Base-by-base conservation (phyloP, 805 yeast species). In the Nakazawaea ishiwadae region DNA sequence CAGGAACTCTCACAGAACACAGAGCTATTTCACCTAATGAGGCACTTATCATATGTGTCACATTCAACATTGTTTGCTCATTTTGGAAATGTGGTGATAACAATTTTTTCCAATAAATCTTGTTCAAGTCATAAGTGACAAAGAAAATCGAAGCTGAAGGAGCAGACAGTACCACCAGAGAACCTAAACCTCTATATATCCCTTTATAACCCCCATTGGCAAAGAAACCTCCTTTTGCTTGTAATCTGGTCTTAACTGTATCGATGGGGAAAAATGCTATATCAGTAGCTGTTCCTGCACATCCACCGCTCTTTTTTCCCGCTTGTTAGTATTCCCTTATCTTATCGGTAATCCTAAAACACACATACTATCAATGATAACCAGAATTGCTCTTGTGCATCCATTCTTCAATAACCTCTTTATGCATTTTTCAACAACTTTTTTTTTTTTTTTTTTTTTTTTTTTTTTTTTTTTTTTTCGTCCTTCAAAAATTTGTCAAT, bases 281-380 rank as follows among this genome's bases (percentile, higher is more conserved):
- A 63, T 93, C 99, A 1, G 97, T 90, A 5, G 95, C 81, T 2
- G 96, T 93, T 12, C 99, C 99, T 5, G 99, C 96, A 45, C 93
- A 81, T 6, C 86, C 99, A 29, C 99, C 99, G 54, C 90, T 80
- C 73, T 23, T 8, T 23, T 10, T 23, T 23, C 63, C 16, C 2
- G 26, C 10, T 23, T 23, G 10, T 23, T 10, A 23, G 26, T 23
- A 23, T 23, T 23, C 10, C 10, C 10, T 10, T 23, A 23, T 23
- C n/a, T n/a, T n/a, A 38, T 46, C n/a, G 26, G 15, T 17, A 26
- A 12, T n/a, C 9, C n/a, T n/a, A 14, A 14, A 7, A 4, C 31
- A 28, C 10, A 23, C 26, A 8, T 10, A 23, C 26, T 23, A 23
- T 23, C 26, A 23, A 23, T 23, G 26, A 23, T 10, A 23, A 7